Evolutionary conservation across 1,284 basidiomycete species (phyloP).

Genomic region (Leccinum griseonigrum): DNA sequence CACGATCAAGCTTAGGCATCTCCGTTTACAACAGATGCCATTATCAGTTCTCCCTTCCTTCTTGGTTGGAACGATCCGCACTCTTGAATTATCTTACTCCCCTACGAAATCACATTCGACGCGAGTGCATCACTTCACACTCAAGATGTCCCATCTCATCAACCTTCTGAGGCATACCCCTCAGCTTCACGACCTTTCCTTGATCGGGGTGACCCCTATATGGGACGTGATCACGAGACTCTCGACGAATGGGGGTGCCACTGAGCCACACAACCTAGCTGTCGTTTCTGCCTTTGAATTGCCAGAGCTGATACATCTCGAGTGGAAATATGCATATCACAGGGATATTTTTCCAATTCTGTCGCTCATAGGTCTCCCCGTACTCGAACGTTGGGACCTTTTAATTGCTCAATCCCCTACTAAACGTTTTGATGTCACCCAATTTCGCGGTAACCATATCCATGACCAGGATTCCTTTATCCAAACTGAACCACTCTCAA

Average conservation of each 20-base stretch:
- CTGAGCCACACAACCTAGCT: conserved; percentile 3
- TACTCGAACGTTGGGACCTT: conserved; percentile 33
- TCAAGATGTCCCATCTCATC: conserved; percentile 39
- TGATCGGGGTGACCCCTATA: conserved; percentile 41
- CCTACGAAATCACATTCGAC: conserved; percentile 27
- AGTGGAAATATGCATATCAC: conserved; percentile 32
- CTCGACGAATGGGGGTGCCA: conserved; percentile 15
- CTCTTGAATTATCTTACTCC: conserved; percentile 40
- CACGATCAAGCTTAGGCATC: conserved; percentile 29
- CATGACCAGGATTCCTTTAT: conserved; percentile 25
- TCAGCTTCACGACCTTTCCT: conserved; percentile 39
- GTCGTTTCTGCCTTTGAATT: conserved; percentile 27
- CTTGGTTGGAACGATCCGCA: conserved; percentile 37
- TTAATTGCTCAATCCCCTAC: conserved; percentile 28
- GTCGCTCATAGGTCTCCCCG: conserved; percentile 30
- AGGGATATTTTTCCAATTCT: conserved; percentile 32
- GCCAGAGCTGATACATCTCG: conserved; percentile 21
- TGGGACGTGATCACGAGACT: conserved; percentile 32
- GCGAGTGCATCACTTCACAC: conserved; percentile 23
- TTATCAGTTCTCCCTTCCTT: conserved; percentile 35
- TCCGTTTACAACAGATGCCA: conserved; percentile 43
- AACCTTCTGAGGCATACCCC: conserved; percentile 38
- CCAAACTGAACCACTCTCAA: conserved; percentile 28
- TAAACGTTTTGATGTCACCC: conserved; percentile 28
- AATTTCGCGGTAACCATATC: conserved; percentile 33